Base-by-base conservation (phyloP, 345 rosid genomes). In the Syzygium oleosum region DNA sequence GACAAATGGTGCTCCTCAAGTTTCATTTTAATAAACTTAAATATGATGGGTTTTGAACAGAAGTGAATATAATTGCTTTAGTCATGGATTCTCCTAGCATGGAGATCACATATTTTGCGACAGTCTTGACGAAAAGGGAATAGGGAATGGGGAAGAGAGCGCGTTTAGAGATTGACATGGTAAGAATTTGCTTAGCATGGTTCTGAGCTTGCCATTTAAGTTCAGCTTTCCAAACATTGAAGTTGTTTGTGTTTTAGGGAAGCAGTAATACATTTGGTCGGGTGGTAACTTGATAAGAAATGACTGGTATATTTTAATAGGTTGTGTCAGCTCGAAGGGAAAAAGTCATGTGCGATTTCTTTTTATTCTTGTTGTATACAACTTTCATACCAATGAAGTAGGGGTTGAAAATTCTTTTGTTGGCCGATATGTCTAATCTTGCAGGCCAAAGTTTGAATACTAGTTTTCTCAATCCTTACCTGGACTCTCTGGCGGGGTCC, bases 361-460 rank as follows among this genome's bases (percentile, higher is more conserved):
- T 73, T 34, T 38, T 19, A 19, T 73, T 41, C 49, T 73, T 9
- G 83, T 73, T 73, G 49, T 5, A 19, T 73, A 9, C 1, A 10
- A 31, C 46, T 31, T 31, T 68, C 79, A 17, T 68, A 23, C 46
- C 22, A 2, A 34, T 34, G 19, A 38, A 73, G 27, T 38, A 0
- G 80, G 80, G 7, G 4, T 73, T 73, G 7, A 38, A 10, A 73
- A 2, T 10, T 19, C 6, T 19, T 68, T 73, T 73, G 80, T 46
- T 51, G 87, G n/a, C 25, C 54, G 43, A 8, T 13, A 3, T 43
- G 23, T 51, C 34, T 65, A 51, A 19, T 85, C 84, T 22, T 94
- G 94, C 97, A 97, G 99, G 98, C 93, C 93, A 94, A 53, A 97
- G 94, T 88, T 91, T 97, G 94, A 95, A 97, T 88, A 52, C 97